A percentile compares a stretch with the other conserved stretches of the same genome.
These are phyloP conservation scores for Stagonosporopsis cucurbitacearum DNA, from an alignment of 2,329 filamentous ascomycete genomes.

Conservation along the genomic window DNA sequence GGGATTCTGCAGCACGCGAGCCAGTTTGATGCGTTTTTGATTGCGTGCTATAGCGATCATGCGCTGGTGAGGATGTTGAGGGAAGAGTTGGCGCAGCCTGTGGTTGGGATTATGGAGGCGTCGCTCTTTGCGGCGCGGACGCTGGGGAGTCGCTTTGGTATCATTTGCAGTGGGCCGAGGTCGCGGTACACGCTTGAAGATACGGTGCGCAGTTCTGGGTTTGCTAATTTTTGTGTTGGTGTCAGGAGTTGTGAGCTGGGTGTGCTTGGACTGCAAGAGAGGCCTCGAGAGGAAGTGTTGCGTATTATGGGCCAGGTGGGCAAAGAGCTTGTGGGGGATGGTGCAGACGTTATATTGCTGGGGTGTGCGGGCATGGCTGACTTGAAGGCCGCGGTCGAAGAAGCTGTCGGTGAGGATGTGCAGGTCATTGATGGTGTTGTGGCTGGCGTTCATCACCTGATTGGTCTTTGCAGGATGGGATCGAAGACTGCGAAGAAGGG, in stretches of 20 bases:
- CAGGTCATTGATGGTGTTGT: conserved; percentile 61
- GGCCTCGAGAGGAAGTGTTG: conserved; percentile 50
- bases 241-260: conserved; percentile 52
- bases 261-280: conserved; percentile 55
- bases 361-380: conserved; percentile 60
- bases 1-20: conserved; percentile 54
- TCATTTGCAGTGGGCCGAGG: conserved; percentile 52
- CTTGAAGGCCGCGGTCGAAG: conserved; percentile 55
- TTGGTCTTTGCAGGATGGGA: conserved; percentile 55
- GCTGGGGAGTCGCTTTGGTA: conserved; percentile 56
- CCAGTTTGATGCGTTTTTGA: conserved; percentile 56
- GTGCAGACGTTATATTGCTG: conserved; percentile 53
- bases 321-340: conserved; percentile 49
- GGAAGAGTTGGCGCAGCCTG: conserved; percentile 54
- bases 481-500: conserved; percentile 56
- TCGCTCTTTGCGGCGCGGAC: conserved; percentile 58
- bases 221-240: conserved; percentile 53
- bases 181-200: conserved; percentile 52
- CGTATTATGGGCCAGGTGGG: conserved; percentile 50
- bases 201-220: conserved; percentile 51
- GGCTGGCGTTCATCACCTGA: conserved; percentile 56
- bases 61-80: conserved; percentile 55
- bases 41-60: conserved; percentile 59
- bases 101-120: conserved; percentile 61
- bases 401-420: conserved; percentile 54